These are phyloP conservation scores for Pedinophyceae sp. DNA, from an alignment of 139 green algal genomes.

Conservation along the genomic window DNA sequence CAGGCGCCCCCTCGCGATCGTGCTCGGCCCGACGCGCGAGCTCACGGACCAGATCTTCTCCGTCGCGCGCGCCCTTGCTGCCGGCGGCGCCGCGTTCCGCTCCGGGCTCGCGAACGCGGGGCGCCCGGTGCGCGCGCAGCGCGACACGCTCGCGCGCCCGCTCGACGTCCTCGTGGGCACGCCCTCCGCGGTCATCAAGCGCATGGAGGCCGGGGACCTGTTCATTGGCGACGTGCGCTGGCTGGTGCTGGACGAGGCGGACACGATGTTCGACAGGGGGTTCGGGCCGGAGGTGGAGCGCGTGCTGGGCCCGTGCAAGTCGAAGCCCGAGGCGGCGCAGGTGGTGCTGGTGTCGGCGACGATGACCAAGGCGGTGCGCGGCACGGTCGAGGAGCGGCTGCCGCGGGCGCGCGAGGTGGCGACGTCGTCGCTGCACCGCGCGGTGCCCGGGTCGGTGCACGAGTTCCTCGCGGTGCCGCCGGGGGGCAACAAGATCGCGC, in stretches of 20 bases:
- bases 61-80: slow-evolving; percentile 45
- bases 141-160: slow-evolving; percentile 26
- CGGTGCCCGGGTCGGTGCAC: slow-evolving; percentile 49
- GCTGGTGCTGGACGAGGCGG: slow-evolving; percentile 85
- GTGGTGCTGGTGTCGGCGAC: slow-evolving; percentile 82
- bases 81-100: slow-evolving; percentile 2
- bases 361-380: slow-evolving; percentile 47
- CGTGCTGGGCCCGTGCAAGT: slow-evolving; percentile 46
- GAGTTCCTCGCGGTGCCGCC: slow-evolving; percentile 55
- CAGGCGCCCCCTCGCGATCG: slow-evolving; percentile 54
- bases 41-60: slow-evolving; percentile 74
- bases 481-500: slow-evolving; percentile 56
- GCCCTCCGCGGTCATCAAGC: slow-evolving; percentile 63
- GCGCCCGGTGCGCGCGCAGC: slow-evolving; percentile 22
- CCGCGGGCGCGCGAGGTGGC: background rate
- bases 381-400: background rate
- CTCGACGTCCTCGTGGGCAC: slow-evolving; percentile 83
- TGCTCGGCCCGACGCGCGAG: slow-evolving; percentile 76
- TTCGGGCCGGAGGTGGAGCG: slow-evolving; percentile 45
- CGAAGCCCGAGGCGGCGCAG: slow-evolving; percentile 27
- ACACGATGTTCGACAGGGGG: slow-evolving; percentile 84
- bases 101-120: background rate
- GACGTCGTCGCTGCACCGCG: slow-evolving; percentile 43
- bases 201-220: slow-evolving; percentile 55
- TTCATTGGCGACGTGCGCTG: slow-evolving; percentile 61